Conservation (phyloP, 805 yeast species). For the Zygosaccharomyces bisporus region DNA sequence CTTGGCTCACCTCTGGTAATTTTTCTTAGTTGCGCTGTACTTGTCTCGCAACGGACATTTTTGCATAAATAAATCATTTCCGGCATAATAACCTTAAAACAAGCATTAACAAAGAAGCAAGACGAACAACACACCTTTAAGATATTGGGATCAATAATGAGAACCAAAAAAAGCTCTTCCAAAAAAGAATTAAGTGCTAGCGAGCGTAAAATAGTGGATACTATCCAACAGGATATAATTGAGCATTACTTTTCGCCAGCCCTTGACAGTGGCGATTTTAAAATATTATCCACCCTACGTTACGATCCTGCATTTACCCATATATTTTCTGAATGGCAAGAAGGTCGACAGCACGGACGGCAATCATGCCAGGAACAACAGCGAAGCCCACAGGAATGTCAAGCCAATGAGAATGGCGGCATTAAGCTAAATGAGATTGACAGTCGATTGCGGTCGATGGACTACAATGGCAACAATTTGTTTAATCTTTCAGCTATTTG, state of each 20-base stretch:
- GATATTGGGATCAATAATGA: slow-evolving; percentile 4
- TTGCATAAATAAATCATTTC: background rate
- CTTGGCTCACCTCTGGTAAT: no score
- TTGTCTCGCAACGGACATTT: no score
- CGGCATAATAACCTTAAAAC: background rate
- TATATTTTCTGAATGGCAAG: slow-evolving; percentile 6
- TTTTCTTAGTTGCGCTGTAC: no score
- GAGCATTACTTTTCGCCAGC: slow-evolving; percentile 19
- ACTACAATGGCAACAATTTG: slow-evolving; percentile 8
- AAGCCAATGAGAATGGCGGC: background rate
- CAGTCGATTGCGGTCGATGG: slow-evolving; percentile 18
- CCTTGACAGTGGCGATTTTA: slow-evolving; percentile 39
- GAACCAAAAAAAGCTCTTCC: slow-evolving; percentile 8
- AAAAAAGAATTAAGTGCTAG: slow-evolving; percentile 15
- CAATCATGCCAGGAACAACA: background rate
- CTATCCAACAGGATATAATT: slow-evolving; percentile 19
- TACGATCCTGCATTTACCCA: slow-evolving; percentile 58
- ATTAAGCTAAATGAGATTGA: slow-evolving; percentile 15
- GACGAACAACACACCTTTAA: background rate
- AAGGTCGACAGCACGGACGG: no score
- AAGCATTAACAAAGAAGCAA: background rate
- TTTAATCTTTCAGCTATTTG: slow-evolving; percentile 13
- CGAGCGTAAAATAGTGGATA: slow-evolving; percentile 18
- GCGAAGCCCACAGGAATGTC: background rate
- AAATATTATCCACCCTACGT: slow-evolving; percentile 65